phyloP scores from a whole-genome alignment of 2,329 filamentous ascomycete species.

The Fusarium fracticaudum region DNA sequence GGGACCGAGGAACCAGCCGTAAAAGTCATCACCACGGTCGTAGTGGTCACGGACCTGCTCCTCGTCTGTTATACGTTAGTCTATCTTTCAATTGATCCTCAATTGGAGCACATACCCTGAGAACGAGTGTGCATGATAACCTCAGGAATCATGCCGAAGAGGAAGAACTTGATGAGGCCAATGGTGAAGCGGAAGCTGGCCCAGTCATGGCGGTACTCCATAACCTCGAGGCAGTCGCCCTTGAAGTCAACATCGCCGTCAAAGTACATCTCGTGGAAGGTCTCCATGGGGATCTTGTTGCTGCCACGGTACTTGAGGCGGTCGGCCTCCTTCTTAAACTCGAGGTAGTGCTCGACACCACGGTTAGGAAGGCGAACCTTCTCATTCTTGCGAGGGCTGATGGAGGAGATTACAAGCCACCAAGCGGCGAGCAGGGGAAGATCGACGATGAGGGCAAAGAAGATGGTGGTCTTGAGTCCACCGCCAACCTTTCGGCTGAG shows the following conservation, averaged over 20 bases:
- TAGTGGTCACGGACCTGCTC: constrained; percentile 98
- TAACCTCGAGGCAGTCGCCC: constrained; percentile 85
- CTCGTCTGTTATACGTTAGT: constrained; percentile 65
- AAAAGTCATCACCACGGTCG: constrained; percentile 97
- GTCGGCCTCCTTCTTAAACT: constrained; percentile 75
- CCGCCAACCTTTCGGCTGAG: constrained; percentile 87
- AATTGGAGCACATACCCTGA: constrained; percentile 62
- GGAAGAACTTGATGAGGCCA: constrained; percentile 85
- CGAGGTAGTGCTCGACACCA: constrained; percentile 90
- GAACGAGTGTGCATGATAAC: constrained; percentile 91
- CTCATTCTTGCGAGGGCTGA: constrained; percentile 90
- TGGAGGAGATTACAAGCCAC: constrained; percentile 83
- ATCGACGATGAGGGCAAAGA: constrained; percentile 81
- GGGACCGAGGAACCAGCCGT: constrained; percentile 96
- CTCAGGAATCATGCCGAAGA: constrained; percentile 88
- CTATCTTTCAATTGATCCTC: background rate
- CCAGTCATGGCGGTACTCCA: constrained; percentile 98
- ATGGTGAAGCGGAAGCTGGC: constrained; percentile 92
- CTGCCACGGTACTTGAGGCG: constrained; percentile 76
- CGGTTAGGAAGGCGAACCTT: constrained; percentile 88
- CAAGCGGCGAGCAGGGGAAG: constrained; percentile 83
- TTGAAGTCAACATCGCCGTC: constrained; percentile 95
- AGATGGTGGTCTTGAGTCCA: constrained; percentile 87
- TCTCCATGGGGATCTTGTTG: constrained; percentile 88
- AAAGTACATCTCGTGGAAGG: constrained; percentile 98